Conservation (phyloP, 2,329 filamentous ascomycete species). For the Orbilia brochopaga region DNA sequence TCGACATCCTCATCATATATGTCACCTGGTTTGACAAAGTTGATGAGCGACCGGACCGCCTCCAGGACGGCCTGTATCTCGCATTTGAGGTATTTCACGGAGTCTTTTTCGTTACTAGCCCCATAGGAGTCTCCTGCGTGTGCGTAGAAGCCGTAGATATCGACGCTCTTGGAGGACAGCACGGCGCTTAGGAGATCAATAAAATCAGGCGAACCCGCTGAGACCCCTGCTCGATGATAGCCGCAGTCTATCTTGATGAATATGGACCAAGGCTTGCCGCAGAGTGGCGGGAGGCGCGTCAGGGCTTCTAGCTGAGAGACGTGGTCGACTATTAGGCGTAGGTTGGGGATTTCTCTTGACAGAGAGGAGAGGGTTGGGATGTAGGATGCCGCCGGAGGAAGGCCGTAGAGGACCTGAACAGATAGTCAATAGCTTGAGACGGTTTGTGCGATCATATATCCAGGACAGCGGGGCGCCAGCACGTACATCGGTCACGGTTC, state of each 20-base stretch:
- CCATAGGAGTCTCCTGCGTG: slow-evolving; percentile 76
- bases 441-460: no score
- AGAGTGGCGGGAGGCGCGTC: slow-evolving; percentile 58
- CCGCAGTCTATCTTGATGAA: slow-evolving; percentile 79
- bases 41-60: slow-evolving; percentile 58
- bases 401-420: slow-evolving; percentile 70
- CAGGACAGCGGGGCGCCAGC: slow-evolving; percentile 17
- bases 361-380: slow-evolving; percentile 67
- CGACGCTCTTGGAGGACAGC: slow-evolving; percentile 49
- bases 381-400: slow-evolving; percentile 70
- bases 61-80: slow-evolving; percentile 66
- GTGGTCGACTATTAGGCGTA: slow-evolving; percentile 75
- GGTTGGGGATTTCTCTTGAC: slow-evolving; percentile 64
- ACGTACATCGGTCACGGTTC: slow-evolving; percentile 64
- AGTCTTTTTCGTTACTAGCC: slow-evolving; percentile 64
- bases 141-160: slow-evolving; percentile 71
- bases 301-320: slow-evolving; percentile 63
- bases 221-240: slow-evolving; percentile 73
- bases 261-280: slow-evolving; percentile 63
- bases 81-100: slow-evolving; percentile 65
- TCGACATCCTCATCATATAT: slow-evolving; percentile 12
- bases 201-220: slow-evolving; percentile 70
- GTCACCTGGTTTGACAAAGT: slow-evolving; percentile 56
- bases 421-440: no score
- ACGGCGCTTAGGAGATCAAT: slow-evolving; percentile 55